Conservation (phyloP, 345 rosid species). For the Carallia pectinifolia region DNA sequence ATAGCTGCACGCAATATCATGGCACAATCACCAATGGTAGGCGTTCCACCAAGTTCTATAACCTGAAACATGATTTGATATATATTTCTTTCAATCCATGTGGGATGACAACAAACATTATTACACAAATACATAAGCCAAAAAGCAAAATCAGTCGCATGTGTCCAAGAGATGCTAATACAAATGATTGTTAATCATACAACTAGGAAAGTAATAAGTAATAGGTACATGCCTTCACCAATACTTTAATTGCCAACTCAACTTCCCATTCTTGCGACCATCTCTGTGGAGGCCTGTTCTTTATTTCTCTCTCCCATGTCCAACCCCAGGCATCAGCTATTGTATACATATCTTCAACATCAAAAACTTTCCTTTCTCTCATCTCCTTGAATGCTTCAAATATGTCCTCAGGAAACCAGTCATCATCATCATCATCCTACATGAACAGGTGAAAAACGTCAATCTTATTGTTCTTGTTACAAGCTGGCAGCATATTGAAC, state of each 20-base stretch:
- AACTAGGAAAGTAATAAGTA: slow-evolving; percentile 2
- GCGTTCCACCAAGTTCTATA: slow-evolving; percentile 79
- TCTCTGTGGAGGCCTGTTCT: slow-evolving; percentile 64
- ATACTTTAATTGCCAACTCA: slow-evolving; percentile 71
- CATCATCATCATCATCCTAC: slow-evolving; percentile 82
- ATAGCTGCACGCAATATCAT: slow-evolving; percentile 75
- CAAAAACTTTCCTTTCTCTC: slow-evolving; percentile 71
- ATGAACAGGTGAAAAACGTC: slow-evolving; percentile 14
- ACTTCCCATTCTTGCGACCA: slow-evolving; percentile 99
- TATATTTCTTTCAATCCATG: slow-evolving; percentile 3
- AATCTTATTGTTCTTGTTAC: neutral
- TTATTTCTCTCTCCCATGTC: slow-evolving; percentile 91
- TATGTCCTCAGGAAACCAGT: slow-evolving; percentile 88
- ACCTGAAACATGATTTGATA: slow-evolving; percentile 47
- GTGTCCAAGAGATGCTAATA: neutral
- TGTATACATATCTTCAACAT: slow-evolving; percentile 84
- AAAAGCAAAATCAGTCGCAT: neutral
- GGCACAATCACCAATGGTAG: slow-evolving; percentile 90
- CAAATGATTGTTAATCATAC: neutral
- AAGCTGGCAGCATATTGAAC: neutral
- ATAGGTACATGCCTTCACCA: slow-evolving; percentile 62
- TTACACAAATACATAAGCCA: neutral
- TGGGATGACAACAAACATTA: neutral
- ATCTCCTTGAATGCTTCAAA: slow-evolving; percentile 87
- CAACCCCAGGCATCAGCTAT: slow-evolving; percentile 99